Percentiles rank a stretch among this genome's conserved stretches.
Evolutionary conservation across 306 rosid genomes (phyloP).

Genomic region (Medicago truncatula): MtrunA17r5.0-ANR NC_053044.1:1908501-1909000

Average conservation of each 20-base stretch:
- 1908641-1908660: constrained; percentile 95
- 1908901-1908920: constrained; percentile 76
- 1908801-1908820: constrained; percentile 22
- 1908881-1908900: constrained; percentile 18
- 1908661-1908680: constrained; percentile 81
- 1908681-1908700: constrained; percentile 62
- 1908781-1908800: constrained; percentile 8
- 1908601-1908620: constrained; percentile 74
- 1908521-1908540: constrained; percentile 87
- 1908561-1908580: constrained; percentile 61
- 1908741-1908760: constrained; percentile 61
- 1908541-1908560: constrained; percentile 85
- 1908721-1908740: constrained; percentile 87
- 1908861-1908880: neutral
- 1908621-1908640: constrained; percentile 65
- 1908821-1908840: constrained; percentile 18
- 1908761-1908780: constrained; percentile 38
- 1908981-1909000: constrained; percentile 94
- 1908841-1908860: constrained; percentile 9
- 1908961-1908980: constrained; percentile 96
- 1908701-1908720: constrained; percentile 74
- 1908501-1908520: constrained; percentile 93
- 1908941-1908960: constrained; percentile 98
- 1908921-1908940: constrained; percentile 86
- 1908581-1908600: constrained; percentile 79